A percentile compares a stretch with the other conserved stretches of the same genome.
phyloP scores from a whole-genome alignment of 805 yeast genomes.

The Metschnikowia chrysomelidarum region DNA sequence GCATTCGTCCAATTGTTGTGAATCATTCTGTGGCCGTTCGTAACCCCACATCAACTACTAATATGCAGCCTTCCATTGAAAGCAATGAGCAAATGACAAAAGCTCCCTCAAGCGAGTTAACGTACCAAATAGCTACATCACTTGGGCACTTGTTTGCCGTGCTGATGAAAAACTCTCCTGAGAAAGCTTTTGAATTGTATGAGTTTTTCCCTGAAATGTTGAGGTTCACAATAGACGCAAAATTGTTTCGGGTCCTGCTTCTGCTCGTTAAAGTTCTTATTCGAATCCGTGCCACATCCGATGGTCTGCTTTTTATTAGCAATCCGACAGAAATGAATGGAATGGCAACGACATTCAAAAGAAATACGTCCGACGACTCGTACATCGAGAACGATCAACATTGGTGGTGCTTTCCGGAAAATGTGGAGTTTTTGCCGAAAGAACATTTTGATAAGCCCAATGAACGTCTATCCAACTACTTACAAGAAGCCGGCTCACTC shows the following conservation, averaged over 20 bases:
- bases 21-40: too few species aligned
- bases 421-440: conserved; percentile 46
- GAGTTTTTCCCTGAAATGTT: conserved; percentile 35
- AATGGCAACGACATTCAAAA: conserved; percentile 54
- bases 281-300: conserved; percentile 51
- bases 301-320: conserved; percentile 46
- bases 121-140: conserved; percentile 24
- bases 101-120: background rate
- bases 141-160: conserved; percentile 26
- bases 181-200: conserved; percentile 30
- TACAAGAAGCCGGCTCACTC: background rate
- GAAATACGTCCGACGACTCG: conserved; percentile 36
- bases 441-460: conserved; percentile 43
- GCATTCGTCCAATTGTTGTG: too few species aligned
- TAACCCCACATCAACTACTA: too few species aligned
- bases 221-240: conserved; percentile 32
- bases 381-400: conserved; percentile 12
- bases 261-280: conserved; percentile 50
- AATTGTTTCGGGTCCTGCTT: conserved; percentile 40
- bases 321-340: conserved; percentile 64
- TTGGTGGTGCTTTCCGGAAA: conserved; percentile 65
- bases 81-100: background rate
- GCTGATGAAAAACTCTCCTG: conserved; percentile 8
- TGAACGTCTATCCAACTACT: conserved; percentile 5
- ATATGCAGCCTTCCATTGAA: background rate